Evolutionary conservation across 2,329 filamentous ascomycete genomes (phyloP), one percentile per base, ranked within the genome.

Genomic region (Diaporthe destruens): DNA sequence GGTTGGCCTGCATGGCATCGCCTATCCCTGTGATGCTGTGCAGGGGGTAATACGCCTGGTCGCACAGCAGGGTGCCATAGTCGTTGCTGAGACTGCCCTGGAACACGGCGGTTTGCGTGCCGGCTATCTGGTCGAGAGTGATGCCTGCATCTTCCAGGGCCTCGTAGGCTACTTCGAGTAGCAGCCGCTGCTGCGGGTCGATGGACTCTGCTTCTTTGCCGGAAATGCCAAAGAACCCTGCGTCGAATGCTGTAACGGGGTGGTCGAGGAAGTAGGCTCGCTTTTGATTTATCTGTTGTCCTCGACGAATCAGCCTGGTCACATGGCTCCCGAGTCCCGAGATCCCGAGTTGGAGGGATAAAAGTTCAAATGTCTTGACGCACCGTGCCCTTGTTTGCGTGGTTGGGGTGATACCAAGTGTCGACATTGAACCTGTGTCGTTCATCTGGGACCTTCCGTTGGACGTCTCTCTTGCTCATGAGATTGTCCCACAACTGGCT

Each of bases 1-100:
- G 79, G 71, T 85, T 85, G 0, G 83, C 79, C 20, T 82, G 69
- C 65, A 84, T 81, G 9, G 79, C 78, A 42, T 79, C 76, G 1
- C 78, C 77, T 0, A 75, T 80, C 69, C 88, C 87, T 9, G 49
- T 69, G 39, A 57, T 47, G 2, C 36, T 47, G 66, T 69, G 39
- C 8, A 47, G 6, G 25, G 66, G 66, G 2, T 57, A 57, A 18
- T 57, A 47, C 14, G 53, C 66, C 39, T 57, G 36, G 32, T 69
- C 66, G 14, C 55, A 18, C 69, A 65, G 61, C 7, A 65, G 44
- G n/a, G 44, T 65, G 44, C 44, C 61, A 71, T 34, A 80, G 71
- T 72, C 83, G 78, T 3, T 57, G n/a, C 39, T 56, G 2, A 57
- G 32, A 9, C 75, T 78, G 12, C 80, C 81, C 2, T 79, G 76